Percentiles rank a stretch among this genome's conserved stretches.
Evolutionary conservation across 192 early-diverging fungal genomes (phyloP).

Genomic region (Coemansia umbellata): DNA sequence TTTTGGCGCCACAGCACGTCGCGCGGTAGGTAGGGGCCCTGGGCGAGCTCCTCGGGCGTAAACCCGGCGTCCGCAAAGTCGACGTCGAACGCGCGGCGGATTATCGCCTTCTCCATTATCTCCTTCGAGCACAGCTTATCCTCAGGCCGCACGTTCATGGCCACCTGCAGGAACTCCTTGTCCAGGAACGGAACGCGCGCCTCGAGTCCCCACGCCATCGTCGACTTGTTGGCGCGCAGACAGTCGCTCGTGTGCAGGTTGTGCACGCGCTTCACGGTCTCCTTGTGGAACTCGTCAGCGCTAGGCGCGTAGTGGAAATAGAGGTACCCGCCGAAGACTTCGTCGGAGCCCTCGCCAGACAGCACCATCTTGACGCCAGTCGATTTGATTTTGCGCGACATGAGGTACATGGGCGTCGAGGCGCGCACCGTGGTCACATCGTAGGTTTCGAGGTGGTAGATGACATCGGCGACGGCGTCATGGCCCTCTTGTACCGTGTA

Average conservation of each 20-base stretch:
- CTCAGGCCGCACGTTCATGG: conserved; percentile 82
- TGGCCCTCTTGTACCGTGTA: conserved; percentile 95
- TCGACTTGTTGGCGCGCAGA: conserved; percentile 98
- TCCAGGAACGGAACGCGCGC: conserved; percentile 98
- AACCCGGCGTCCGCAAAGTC: conserved; percentile 62
- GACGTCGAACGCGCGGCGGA: conserved; percentile 95
- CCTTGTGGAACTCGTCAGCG: conserved; percentile 79
- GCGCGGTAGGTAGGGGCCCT: conserved; percentile 79
- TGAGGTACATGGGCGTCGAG: conserved; percentile 98
- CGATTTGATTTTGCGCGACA: conserved; percentile 96
- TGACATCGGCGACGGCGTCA: conserved; percentile 92
- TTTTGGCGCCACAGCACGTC: conserved; percentile 97
- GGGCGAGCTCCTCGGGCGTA: conserved; percentile 38
- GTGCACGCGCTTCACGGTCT: conserved; percentile 89
- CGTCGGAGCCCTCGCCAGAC: conserved; percentile 93
- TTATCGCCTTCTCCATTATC: conserved; percentile 90
- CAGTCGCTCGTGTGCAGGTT: conserved; percentile 96
- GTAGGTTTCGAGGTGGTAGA: conserved; percentile 97
- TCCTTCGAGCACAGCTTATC: conserved; percentile 76
- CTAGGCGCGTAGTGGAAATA: conserved; percentile 95
- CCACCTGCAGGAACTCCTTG: conserved; percentile 84
- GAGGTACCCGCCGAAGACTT: conserved; percentile 97
- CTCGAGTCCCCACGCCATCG: conserved; percentile 99
- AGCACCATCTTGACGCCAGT: conserved; percentile 99
- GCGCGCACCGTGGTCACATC: conserved; percentile 98